These are phyloP conservation scores for Otatea glauca DNA, from an alignment of 176 grass and related monocot species.

Conservation along the genomic window DNA sequence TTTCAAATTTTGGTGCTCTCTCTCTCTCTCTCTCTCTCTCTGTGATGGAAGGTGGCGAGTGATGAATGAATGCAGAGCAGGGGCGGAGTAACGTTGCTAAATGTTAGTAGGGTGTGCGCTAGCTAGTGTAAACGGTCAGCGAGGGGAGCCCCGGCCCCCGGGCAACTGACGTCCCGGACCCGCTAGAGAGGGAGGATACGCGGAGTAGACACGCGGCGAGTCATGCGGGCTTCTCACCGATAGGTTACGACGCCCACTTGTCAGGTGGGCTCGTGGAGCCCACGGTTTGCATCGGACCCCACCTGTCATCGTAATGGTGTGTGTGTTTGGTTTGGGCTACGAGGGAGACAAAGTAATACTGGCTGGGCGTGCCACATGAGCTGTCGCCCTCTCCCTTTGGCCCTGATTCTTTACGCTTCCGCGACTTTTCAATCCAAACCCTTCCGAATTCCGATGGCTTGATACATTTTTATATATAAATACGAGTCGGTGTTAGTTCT, in stretches of 20 bases:
- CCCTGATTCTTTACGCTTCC: neutral
- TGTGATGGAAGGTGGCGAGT: neutral
- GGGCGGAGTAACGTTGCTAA: neutral
- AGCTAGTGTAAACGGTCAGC: too few relatives aligned
- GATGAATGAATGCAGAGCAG: neutral
- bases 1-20: neutral
- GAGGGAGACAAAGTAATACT: too few relatives aligned
- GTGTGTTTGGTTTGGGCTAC: accelerated
- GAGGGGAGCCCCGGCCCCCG: too few relatives aligned
- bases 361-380: neutral
- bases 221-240: neutral
- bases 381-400: neutral
- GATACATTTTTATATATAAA: too few relatives aligned
- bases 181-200: neutral
- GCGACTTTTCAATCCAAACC: neutral
- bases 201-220: neutral
- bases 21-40: too few relatives aligned
- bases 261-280: neutral
- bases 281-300: neutral
- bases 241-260: neutral
- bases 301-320: neutral
- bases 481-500: too few relatives aligned
- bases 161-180: neutral
- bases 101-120: too few relatives aligned
- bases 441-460: too few relatives aligned